Evolutionary conservation across 148 eudicot genomes (phyloP).

Genomic region (Vaccinium myrtillus): DNA sequence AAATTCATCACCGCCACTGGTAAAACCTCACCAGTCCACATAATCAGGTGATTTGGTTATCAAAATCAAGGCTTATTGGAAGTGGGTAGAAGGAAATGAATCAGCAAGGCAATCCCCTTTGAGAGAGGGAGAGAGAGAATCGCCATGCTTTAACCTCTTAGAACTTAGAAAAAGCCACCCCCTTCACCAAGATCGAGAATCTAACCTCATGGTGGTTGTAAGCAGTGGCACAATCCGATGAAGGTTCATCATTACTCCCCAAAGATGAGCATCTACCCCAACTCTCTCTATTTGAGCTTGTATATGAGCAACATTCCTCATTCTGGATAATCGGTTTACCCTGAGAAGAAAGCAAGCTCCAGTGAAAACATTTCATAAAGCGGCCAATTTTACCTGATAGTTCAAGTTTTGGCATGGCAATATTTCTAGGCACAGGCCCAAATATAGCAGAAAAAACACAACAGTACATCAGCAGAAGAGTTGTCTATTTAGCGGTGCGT

Average conservation of each 20-base stretch:
- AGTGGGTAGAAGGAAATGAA: not conserved
- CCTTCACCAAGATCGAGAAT: not conserved
- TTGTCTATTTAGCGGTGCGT: not conserved
- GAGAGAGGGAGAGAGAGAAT: not conserved
- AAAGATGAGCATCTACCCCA: slow-evolving; percentile 91
- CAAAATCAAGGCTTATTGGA: not conserved
- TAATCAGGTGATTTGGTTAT: not conserved
- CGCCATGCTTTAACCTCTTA: not conserved
- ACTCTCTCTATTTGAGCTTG: slow-evolving; percentile 86
- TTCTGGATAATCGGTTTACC: slow-evolving; percentile 40
- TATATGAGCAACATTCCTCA: slow-evolving; percentile 69
- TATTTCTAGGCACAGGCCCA: not conserved
- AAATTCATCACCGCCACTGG: not conserved
- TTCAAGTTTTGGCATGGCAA: not conserved
- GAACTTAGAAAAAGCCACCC: not conserved
- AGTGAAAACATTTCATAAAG: not conserved
- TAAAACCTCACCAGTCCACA: not conserved
- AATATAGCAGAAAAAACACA: not conserved
- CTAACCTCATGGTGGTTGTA: slow-evolving; percentile 45
- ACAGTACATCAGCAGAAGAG: not conserved
- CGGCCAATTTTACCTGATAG: not conserved
- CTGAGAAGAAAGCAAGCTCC: slow-evolving; percentile 31
- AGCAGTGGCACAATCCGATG: slow-evolving; percentile 30
- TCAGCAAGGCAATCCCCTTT: not conserved
- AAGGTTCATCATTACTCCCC: slow-evolving; percentile 57